A percentile compares a stretch with the other conserved stretches of the same genome.
Evolutionary conservation across 116 monocot genomes (phyloP).

Genomic region (Zostera marina): DNA sequence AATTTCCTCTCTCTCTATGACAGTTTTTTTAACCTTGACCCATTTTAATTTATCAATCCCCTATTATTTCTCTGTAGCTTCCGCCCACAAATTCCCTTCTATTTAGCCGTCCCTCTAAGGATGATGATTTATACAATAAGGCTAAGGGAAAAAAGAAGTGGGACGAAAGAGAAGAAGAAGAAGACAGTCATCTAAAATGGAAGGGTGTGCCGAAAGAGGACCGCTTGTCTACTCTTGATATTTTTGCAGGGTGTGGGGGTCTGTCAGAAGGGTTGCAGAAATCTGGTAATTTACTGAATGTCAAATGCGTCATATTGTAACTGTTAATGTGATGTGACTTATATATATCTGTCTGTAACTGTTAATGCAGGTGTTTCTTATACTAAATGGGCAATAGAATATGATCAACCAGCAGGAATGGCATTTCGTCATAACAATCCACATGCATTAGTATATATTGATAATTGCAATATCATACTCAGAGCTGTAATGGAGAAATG

Average conservation of each 20-base stretch:
- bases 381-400: constrained; percentile 99
- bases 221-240: constrained; percentile 47
- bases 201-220: constrained; percentile 15
- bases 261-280: constrained; percentile 57
- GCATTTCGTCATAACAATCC: constrained; percentile 82
- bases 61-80: too few species aligned
- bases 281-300: constrained; percentile 30
- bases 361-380: constrained; percentile 34
- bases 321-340: background rate
- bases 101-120: background rate
- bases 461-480: constrained; percentile 95
- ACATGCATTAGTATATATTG: constrained; percentile 52
- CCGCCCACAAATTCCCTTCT: too few species aligned
- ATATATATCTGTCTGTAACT: background rate
- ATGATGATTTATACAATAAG: constrained; percentile 15
- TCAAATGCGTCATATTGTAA: background rate
- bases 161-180: constrained; percentile 15
- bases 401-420: constrained; percentile 91
- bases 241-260: constrained; percentile 82
- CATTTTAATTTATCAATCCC: too few species aligned
- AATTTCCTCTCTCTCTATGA: constrained; percentile 1
- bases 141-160: constrained; percentile 61
- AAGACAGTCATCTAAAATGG: constrained; percentile 10
- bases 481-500: constrained; percentile 97
- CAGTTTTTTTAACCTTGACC: background rate